Percentiles rank a stretch among this genome's conserved stretches.
Evolutionary conservation across 331 rosid species (phyloP).

Genomic region (Telfairia occidentalis): DNA sequence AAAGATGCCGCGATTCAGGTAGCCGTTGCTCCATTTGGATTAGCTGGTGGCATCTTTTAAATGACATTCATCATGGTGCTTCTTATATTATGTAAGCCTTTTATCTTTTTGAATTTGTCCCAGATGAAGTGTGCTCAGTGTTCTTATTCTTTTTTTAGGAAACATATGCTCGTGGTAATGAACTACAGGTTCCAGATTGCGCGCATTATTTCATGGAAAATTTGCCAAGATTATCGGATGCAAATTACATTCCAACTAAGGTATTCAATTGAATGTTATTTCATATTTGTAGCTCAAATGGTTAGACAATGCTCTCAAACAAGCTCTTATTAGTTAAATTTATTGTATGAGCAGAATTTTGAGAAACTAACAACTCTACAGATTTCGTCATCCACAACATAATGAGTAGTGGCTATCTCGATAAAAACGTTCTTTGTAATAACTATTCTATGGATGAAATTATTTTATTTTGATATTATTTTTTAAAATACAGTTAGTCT

Average conservation of each 20-base stretch:
- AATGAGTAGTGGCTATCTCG: too few relatives aligned
- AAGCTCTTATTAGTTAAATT: neutral
- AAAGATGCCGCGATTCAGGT: slow-evolving; percentile 93
- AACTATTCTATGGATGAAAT: neutral
- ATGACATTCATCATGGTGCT: slow-evolving; percentile 3
- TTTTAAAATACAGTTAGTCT: neutral
- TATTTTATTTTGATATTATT: neutral
- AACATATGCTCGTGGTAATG: slow-evolving; percentile 81
- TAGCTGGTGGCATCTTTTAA: slow-evolving; percentile 15
- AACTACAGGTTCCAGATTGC: slow-evolving; percentile 97
- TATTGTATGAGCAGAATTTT: neutral
- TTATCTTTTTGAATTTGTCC: slow-evolving; percentile 7
- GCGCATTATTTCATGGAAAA: slow-evolving; percentile 90
- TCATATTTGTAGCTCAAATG: neutral
- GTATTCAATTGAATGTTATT: slow-evolving; percentile 15
- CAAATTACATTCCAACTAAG: slow-evolving; percentile 78
- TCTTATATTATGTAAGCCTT: neutral
- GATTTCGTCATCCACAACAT: neutral
- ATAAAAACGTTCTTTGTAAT: neutral
- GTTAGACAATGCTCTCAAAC: neutral
- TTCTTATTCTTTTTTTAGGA: slow-evolving; percentile 43
- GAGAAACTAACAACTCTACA: neutral
- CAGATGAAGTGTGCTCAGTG: neutral
- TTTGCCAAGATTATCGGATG: slow-evolving; percentile 68
- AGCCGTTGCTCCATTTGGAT: slow-evolving; percentile 6